Base-by-base conservation (phyloP, 352 stramenopile species). In the Pythium myriotylum region DNA sequence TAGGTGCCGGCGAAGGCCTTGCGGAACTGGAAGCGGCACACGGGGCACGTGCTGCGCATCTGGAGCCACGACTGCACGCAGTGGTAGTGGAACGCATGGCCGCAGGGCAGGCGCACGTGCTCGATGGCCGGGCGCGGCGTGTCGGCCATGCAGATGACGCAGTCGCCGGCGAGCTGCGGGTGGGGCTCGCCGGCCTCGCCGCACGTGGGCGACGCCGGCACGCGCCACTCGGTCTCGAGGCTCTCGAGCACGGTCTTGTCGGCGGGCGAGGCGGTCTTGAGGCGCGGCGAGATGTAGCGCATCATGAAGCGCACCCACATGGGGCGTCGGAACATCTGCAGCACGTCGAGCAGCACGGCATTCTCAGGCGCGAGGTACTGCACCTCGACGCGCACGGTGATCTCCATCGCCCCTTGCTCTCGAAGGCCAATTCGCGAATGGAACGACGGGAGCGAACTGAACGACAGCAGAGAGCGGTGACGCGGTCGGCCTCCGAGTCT, bases 41-140 rank as follows among this genome's bases (percentile, higher is more conserved):
- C 83, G 17, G 92, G 93, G 70, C 95, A 99, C 52, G 89, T 95
- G 57, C 77, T 81, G 59, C 97, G 88, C 63, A 81, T 90, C 29
- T 89, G 64, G 23, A 97, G 84, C 94, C 95, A 99, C 8, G 84
- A 88, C 49, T 86, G 72, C 54, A 99, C 84, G 72, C 95, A 99
- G 42, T 88, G 80, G 48, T 72, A 68, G 68, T 98, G 93, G 74
- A 97, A 98, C 26, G 76, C 49, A 71, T 99, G 94, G 22, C 80
- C 76, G 56, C 94, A 98, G 0, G 92, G 85, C 14, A 98, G 70
- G 10, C 72, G 68, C 35, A 91, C 81, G 13, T 92, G 68, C 26
- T 66, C 68, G 24, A 59, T 59, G 7, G 24, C 16, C 52, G 65
- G 72, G 54, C 52, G 68, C 60, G 40, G 73, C 42, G 42, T 67